These are phyloP conservation scores for Heliosperma pusillum DNA, from an alignment of 148 eudicot species.

Conservation along the genomic window DNA sequence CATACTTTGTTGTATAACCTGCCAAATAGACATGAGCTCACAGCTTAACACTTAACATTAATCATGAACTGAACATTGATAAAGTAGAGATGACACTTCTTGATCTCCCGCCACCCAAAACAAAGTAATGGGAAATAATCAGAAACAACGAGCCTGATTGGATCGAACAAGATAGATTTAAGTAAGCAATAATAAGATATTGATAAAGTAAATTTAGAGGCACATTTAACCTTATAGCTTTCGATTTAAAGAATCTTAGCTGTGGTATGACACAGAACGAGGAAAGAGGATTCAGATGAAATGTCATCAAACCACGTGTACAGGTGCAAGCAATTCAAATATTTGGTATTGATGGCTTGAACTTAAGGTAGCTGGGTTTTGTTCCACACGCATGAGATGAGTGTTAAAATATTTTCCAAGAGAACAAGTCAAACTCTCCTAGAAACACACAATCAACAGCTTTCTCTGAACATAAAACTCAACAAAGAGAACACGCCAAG, in stretches of 20 bases:
- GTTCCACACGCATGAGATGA: neutral
- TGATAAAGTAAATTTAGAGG: neutral
- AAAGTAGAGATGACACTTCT: neutral
- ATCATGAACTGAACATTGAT: neutral
- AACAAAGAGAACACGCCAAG: neutral
- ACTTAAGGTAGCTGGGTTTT: neutral
- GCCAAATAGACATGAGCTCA: conserved; percentile 21
- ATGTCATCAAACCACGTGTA: neutral
- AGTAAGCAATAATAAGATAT: neutral
- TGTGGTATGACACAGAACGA: neutral
- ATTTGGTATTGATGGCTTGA: neutral
- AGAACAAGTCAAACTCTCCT: neutral
- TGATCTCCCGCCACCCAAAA: neutral
- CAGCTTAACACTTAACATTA: neutral
- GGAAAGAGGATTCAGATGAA: neutral
- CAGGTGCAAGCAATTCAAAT: neutral
- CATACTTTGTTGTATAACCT: conserved; percentile 72
- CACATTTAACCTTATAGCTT: neutral
- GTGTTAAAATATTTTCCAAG: neutral
- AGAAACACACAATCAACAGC: conserved; percentile 8
- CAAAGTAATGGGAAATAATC: neutral
- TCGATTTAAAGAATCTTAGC: neutral
- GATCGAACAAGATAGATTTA: neutral
- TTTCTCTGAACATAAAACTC: neutral
- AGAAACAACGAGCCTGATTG: neutral